Base-by-base conservation (phyloP, 2,329 filamentous ascomycete genomes). In the Lasiodiplodia sp. region DNA sequence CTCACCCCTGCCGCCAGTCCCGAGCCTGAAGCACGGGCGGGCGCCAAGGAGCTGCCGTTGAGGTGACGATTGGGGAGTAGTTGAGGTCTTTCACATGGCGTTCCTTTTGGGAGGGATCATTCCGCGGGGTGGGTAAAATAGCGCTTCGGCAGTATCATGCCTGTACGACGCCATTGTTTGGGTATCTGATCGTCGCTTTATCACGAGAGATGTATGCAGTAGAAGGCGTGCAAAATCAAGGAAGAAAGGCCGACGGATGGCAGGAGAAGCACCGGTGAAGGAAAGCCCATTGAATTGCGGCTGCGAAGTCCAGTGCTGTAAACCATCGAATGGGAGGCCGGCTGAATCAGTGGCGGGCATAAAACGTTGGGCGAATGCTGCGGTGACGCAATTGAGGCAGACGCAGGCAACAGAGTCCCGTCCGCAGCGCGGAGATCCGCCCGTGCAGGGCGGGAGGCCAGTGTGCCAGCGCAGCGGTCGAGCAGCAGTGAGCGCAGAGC, bases 1-100 rank as follows among this genome's bases (percentile, higher is more conserved):
- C 72, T 77, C 49, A 81, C 79, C 21, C 79, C 79, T 1, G 78
- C 77, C 2, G 77, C 78, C 21, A 81, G 78, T 66, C 79, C 79
- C 14, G 75, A 77, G 68, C 70, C 70, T 8, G 68, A 69, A 18
- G 44, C 44, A 14, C 47, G 47, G 47, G 53, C 16, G 16, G 25
- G 37, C 37, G 38, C 14, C 31, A 67, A 55, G 21, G 68, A 69
- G 44, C 40, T 66, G 63, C 53, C 68, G 52, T 37, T 69, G 51
- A 44, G 67, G 58, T 68, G 58, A 68, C 31, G 38, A n/a, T 18
- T 25, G 44, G 37, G 28, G 60, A 14, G n/a, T 34, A 34, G 25
- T 51, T 47, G 44, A 21, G 58, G 16, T n/a, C 23, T 14, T 64
- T 53, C 60, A 64, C 60, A 38, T 38, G 47, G 60, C 60, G 60